phyloP scores from a whole-genome alignment of 2,329 filamentous ascomycete genomes.

The Pyrenophora tritici-repentis region DNA sequence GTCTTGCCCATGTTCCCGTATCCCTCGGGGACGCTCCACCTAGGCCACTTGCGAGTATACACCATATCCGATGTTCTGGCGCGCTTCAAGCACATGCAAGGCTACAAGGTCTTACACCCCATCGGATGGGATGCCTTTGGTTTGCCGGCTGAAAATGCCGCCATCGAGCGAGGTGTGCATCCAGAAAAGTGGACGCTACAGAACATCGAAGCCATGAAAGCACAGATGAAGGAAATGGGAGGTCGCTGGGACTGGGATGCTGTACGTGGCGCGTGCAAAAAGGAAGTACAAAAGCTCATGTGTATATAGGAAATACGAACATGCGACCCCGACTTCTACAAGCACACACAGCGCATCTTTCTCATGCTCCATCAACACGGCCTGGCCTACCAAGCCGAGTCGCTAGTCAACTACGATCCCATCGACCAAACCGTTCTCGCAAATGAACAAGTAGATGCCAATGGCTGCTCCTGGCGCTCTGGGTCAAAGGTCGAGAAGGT shows the following conservation, averaged over 20 bases:
- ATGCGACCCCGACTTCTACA: constrained; percentile 83
- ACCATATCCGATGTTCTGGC: constrained; percentile 87
- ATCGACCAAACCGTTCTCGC: constrained; percentile 87
- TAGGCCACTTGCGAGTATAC: constrained; percentile 87
- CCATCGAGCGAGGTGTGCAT: constrained; percentile 78
- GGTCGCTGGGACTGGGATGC: constrained; percentile 81
- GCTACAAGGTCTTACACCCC: constrained; percentile 77
- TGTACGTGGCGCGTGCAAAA: constrained; percentile 52
- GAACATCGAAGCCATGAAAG: constrained; percentile 86
- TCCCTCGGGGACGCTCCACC: constrained; percentile 82
- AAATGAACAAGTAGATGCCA: constrained; percentile 90
- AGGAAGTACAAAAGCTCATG: constrained; percentile 8
- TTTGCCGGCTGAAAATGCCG: constrained; percentile 87
- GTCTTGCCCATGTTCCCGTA: constrained; percentile 94
- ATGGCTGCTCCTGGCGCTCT: constrained; percentile 84
- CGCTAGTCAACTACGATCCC: constrained; percentile 88
- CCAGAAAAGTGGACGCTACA: constrained; percentile 77
- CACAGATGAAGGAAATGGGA: constrained; percentile 78
- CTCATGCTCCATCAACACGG: constrained; percentile 74
- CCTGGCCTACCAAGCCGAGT: constrained; percentile 81
- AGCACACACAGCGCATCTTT: constrained; percentile 87
- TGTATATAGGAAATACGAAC: constrained; percentile 74
- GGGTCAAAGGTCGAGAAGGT: constrained; percentile 82
- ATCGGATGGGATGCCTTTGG: constrained; percentile 97
- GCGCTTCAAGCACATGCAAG: constrained; percentile 75